Evolutionary conservation across 1,284 basidiomycete species (phyloP).

Genomic region (Irpex lacteus): DNA sequence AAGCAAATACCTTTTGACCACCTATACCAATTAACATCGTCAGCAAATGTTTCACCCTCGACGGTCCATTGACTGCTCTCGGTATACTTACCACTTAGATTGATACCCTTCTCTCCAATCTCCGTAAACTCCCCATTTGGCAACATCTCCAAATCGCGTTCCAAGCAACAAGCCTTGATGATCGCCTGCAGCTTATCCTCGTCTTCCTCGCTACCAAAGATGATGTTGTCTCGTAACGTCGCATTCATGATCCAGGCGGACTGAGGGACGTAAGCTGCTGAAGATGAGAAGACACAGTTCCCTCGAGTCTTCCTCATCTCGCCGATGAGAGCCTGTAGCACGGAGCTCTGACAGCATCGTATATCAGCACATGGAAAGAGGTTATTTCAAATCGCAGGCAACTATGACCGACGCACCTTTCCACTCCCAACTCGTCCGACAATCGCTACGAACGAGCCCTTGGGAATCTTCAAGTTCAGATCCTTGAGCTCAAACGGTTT

Average conservation of each 20-base stretch:
- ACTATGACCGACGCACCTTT: constrained; percentile 42
- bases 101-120: constrained; percentile 84
- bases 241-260: constrained; percentile 79
- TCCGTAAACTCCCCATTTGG: constrained; percentile 71
- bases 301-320: constrained; percentile 73
- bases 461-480: constrained; percentile 55
- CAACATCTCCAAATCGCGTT: constrained; percentile 65
- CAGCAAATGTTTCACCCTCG: background rate
- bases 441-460: constrained; percentile 67
- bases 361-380: too few relatives aligned
- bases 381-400: too few relatives aligned
- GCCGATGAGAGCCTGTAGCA: constrained; percentile 72
- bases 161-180: constrained; percentile 59
- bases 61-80: background rate
- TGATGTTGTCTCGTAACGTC: constrained; percentile 64
- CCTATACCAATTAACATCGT: constrained; percentile 28
- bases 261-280: constrained; percentile 76
- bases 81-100: constrained; percentile 45
- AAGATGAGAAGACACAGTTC: constrained; percentile 59
- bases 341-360: constrained; percentile 44
- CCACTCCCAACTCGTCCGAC: constrained; percentile 75
- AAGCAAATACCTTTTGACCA: constrained; percentile 46
- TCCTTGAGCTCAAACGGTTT: constrained; percentile 61
- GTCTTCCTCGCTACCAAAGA: constrained; percentile 62
- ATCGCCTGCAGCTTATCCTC: constrained; percentile 53